Percentiles rank a stretch among this genome's conserved stretches.
These are phyloP conservation scores for Phytopythium chamaehyphon DNA, from an alignment of 352 stramenopile species.

Conservation along the genomic window DNA sequence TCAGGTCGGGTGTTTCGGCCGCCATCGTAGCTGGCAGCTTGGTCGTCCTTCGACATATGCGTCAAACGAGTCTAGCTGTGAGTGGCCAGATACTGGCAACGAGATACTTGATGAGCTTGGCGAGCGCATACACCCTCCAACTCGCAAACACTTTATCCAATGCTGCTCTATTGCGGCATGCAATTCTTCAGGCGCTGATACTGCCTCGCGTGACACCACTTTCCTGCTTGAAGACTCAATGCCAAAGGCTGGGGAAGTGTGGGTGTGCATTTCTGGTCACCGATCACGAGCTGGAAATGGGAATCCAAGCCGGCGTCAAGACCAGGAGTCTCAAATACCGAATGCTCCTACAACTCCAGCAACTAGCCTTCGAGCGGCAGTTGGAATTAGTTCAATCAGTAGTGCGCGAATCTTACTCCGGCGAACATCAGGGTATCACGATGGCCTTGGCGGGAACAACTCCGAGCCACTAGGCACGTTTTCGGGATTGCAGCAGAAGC, in stretches of 20 bases:
- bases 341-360: background rate
- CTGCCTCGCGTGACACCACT: conserved; percentile 26
- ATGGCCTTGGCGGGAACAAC: conserved; percentile 14
- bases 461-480: conserved; percentile 25
- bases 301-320: conserved; percentile 28
- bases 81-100: conserved; percentile 25
- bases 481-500: conserved; percentile 37
- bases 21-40: conserved; percentile 58
- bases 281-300: conserved; percentile 27
- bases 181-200: conserved; percentile 29
- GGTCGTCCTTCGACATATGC: conserved; percentile 49
- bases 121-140: conserved; percentile 9
- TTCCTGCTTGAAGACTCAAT: conserved; percentile 74
- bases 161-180: conserved; percentile 54
- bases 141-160: conserved; percentile 39
- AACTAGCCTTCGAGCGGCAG: background rate
- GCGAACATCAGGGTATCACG: background rate
- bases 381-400: conserved; percentile 5
- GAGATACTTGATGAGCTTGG: conserved; percentile 7
- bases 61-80: conserved; percentile 33
- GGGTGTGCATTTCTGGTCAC: conserved; percentile 60
- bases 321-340: conserved; percentile 4
- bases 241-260: conserved; percentile 73
- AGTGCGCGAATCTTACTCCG: conserved; percentile 4
- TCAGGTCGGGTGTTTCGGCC: conserved; percentile 61